Conservation (phyloP, 495 filamentous ascomycete genomes). For the Trichoderma virens region DNA sequence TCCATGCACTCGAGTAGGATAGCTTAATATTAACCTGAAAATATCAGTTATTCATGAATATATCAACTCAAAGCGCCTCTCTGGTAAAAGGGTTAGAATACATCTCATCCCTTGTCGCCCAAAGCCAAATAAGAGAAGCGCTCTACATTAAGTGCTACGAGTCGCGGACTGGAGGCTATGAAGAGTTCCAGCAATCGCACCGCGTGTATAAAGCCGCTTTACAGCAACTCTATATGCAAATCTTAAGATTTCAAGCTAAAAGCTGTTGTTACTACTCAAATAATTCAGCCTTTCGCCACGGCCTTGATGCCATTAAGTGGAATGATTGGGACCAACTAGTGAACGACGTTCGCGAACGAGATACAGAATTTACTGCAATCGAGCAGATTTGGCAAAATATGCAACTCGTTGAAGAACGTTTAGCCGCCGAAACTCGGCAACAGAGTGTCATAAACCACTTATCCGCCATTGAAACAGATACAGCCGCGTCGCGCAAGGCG, state of each 20-base stretch:
- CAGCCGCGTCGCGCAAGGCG: background rate
- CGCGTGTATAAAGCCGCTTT: background rate
- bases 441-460: no score
- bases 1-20: no score
- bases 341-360: background rate
- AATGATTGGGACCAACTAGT: background rate
- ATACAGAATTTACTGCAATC: background rate
- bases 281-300: background rate
- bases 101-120: background rate
- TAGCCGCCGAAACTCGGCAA: background rate
- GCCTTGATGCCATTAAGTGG: background rate
- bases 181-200: background rate
- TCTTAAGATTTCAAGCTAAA: background rate
- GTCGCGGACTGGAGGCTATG: background rate
- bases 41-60: background rate
- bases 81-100: background rate
- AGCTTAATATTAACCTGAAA: background rate
- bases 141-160: background rate
- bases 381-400: background rate
- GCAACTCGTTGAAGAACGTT: background rate
- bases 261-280: background rate
- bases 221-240: background rate
- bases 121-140: background rate
- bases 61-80: background rate
- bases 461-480: no score